Percentiles rank a stretch among this genome's conserved stretches.
These are phyloP conservation scores for Byssoonygena ceratinophila DNA, from an alignment of 2,329 filamentous ascomycete species.

Conservation along the genomic window DNA sequence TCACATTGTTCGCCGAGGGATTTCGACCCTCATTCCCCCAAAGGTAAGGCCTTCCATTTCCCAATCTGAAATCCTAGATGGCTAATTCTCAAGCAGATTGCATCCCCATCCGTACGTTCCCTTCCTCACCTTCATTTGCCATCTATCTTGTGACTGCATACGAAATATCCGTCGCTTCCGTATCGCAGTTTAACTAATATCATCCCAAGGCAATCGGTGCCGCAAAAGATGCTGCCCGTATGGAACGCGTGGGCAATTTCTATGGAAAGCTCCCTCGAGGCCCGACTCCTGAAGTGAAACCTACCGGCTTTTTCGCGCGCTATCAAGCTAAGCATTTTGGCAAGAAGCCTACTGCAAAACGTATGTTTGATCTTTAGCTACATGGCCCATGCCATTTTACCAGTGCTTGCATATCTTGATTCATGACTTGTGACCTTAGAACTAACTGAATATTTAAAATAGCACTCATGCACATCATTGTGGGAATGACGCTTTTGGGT, in stretches of 20 bases:
- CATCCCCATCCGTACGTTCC: conserved; percentile 67
- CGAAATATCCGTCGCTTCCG: neutral
- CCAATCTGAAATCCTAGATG: conserved; percentile 18
- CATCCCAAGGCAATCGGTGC: conserved; percentile 69
- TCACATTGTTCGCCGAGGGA: conserved; percentile 77
- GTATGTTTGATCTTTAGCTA: conserved; percentile 48
- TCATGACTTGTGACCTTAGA: neutral
- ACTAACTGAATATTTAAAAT: conserved; percentile 14
- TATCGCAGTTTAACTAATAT: neutral
- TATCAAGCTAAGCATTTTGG: conserved; percentile 87
- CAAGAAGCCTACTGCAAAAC: conserved; percentile 78
- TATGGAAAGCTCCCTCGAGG: conserved; percentile 98
- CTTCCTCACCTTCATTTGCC: neutral
- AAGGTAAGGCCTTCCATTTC: conserved; percentile 54
- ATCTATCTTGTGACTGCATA: neutral
- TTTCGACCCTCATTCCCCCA: conserved; percentile 97
- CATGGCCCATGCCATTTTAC: too few relatives aligned
- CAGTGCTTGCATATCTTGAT: too few relatives aligned
- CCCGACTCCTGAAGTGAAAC: conserved; percentile 69
- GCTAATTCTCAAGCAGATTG: conserved; percentile 51
- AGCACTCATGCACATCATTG: conserved; percentile 86
- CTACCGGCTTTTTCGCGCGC: conserved; percentile 70
- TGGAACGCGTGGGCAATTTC: conserved; percentile 96
- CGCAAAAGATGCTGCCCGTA: conserved; percentile 89
- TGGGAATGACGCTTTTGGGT: conserved; percentile 64